A percentile compares a stretch with the other conserved stretches of the same genome.
Evolutionary conservation across 805 yeast genomes (phyloP).

Genomic region (Wickerhamiella australiensis): DNA sequence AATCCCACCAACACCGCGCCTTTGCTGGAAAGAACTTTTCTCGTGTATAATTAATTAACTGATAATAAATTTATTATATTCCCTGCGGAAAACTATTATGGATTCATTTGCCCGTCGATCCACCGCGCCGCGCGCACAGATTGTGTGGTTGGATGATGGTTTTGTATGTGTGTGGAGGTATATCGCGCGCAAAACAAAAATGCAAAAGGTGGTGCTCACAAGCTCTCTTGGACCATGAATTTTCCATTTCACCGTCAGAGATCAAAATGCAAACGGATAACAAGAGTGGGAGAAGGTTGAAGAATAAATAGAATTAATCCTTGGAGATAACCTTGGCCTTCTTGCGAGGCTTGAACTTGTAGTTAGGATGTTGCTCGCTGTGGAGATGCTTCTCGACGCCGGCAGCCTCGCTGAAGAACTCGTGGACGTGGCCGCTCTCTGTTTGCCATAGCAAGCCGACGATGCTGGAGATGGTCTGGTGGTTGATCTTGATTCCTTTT

Average conservation of each 20-base stretch:
- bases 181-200: too few species aligned
- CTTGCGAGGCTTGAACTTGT: conserved; percentile 36
- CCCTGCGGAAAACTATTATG: too few species aligned
- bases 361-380: conserved; percentile 33
- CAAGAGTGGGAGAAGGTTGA: too few species aligned
- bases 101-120: neutral
- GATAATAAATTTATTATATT: too few species aligned
- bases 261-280: neutral
- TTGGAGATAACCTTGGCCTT: conserved; percentile 13
- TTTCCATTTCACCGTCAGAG: too few species aligned
- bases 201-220: neutral
- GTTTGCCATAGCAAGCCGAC: conserved; percentile 39
- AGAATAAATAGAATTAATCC: neutral
- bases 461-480: conserved; percentile 33
- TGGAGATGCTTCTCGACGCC: conserved; percentile 35
- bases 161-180: too few species aligned
- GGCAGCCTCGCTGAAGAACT: conserved; percentile 31
- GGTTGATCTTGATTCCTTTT: conserved; percentile 29
- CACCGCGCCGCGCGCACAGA: too few species aligned
- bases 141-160: too few species aligned
- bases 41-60: too few species aligned
- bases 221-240: neutral
- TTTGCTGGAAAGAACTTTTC: too few species aligned
- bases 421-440: conserved; percentile 30
- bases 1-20: too few species aligned